Evolutionary conservation across 2,329 filamentous ascomycete species (phyloP), one percentile per base, ranked within the genome.

Genomic region (Pseudogymnoascus sp.): DNA sequence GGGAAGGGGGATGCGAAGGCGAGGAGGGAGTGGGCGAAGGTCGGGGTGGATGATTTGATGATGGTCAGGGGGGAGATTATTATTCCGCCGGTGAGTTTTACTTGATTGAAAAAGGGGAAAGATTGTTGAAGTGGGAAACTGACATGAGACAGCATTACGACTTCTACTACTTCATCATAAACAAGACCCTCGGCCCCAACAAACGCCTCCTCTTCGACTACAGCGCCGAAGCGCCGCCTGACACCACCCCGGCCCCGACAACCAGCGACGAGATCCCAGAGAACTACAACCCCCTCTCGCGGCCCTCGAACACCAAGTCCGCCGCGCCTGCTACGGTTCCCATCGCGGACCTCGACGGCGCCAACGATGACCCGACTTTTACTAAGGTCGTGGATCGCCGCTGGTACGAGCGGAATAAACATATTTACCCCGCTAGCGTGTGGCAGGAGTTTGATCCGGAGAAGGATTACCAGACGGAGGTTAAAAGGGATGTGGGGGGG

Each of bases 341-440:
- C 58, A 78, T 85, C 55, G 77, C 76, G 39, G 80, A 81, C 61
- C 82, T 87, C 11, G 93, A 97, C 76, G 93, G 93, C 12, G 86
- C 81, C 25, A 75, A 80, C 41, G 89, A 94, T 65, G 92, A 97
- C 69, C 86, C 92, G 0, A 83, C 83, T 2, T 76, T 89, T 65
- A 97, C 93, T 2, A 97, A 97, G 73, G 92, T 99, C 3, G 93
- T 99, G 3, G 93, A 99, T 77, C 84, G 94, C 64, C 81, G 94
- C 64, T 99, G 94, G 94, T 99, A 97, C 74, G 92, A 97, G 78
- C 85, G 87, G 71, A 97, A 97, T 74, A 99, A 97, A 76, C 94
- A 99, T 75, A 97, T 99, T 63, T 99, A 93, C 73, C 94, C 94
- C 0, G 93, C 93, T 19, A 97, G 91, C 72, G 84, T 93, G 55